Conservation (phyloP, 495 filamentous ascomycete species). For the Xylaria acuta region DNA sequence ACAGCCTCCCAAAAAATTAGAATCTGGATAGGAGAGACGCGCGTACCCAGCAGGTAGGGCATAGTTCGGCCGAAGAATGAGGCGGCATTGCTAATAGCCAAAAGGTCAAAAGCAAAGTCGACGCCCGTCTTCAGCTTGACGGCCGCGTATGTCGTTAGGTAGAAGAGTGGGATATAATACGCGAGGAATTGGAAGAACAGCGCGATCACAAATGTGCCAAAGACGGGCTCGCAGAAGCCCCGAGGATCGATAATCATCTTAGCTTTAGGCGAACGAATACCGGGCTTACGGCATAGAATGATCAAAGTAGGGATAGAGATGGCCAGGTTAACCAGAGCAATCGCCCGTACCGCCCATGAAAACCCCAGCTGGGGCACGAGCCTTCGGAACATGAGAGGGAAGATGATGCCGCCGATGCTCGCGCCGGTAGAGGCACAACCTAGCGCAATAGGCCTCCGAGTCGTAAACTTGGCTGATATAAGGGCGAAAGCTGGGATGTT, state of each 20-base stretch:
- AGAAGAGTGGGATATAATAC: not conserved
- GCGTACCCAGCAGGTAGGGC: not conserved
- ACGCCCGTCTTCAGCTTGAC: not conserved
- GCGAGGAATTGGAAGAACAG: not conserved
- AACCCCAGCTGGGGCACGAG: constrained; percentile 55
- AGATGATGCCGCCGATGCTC: constrained; percentile 64
- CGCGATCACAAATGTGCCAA: not conserved
- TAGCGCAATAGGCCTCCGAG: not conserved
- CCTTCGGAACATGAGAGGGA: constrained; percentile 65
- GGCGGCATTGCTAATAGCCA: not conserved
- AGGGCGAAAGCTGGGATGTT: not conserved
- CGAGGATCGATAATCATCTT: not conserved
- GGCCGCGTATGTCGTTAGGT: not conserved
- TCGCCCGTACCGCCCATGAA: not conserved
- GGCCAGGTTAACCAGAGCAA: not conserved
- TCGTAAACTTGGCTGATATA: not conserved
- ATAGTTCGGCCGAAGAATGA: not conserved
- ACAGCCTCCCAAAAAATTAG: not conserved
- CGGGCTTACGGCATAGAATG: not conserved
- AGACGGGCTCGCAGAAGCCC: not conserved
- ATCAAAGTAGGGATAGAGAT: not conserved
- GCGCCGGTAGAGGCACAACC: constrained; percentile 51
- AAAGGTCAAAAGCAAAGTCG: not conserved
- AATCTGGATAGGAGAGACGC: not conserved
- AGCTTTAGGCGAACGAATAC: not conserved